These are phyloP conservation scores for Vickermania ingenoplastis DNA, from an alignment of 208 protist species.

Conservation along the genomic window DNA sequence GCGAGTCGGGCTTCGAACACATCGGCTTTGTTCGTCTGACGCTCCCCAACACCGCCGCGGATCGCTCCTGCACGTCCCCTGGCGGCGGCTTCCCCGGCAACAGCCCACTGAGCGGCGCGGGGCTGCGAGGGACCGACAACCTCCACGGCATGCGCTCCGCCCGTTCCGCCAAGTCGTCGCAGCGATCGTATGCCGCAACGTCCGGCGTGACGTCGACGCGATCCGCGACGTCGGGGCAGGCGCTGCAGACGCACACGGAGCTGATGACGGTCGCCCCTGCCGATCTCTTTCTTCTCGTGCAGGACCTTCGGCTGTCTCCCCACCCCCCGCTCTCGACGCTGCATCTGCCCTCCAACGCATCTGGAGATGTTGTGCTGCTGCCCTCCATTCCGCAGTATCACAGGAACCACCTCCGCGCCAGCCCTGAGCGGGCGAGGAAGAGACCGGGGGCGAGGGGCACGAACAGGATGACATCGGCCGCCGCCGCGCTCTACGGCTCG, in stretches of 20 bases:
- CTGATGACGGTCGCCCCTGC: not conserved
- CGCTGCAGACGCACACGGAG: not conserved
- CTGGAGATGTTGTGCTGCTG: not conserved
- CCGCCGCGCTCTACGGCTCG: slow-evolving; percentile 2
- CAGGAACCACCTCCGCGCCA: not conserved
- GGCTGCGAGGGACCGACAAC: not conserved
- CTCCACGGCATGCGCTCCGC: not conserved
- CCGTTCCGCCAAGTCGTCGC: not conserved
- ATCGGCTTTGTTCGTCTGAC: slow-evolving; percentile 50
- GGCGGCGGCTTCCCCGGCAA: not conserved
- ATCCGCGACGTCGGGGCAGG: not conserved
- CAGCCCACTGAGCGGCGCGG: not conserved
- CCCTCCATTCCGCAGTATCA: not conserved
- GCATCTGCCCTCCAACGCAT: not conserved
- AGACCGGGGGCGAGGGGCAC: not conserved
- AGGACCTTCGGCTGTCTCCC: not conserved
- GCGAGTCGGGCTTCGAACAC: slow-evolving; percentile 23
- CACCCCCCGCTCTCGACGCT: not conserved
- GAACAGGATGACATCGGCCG: not conserved
- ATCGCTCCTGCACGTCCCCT: not conserved
- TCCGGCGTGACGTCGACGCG: not conserved
- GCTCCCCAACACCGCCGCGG: not conserved
- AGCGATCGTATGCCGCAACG: not conserved
- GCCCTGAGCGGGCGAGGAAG: not conserved
- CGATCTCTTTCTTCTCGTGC: not conserved